phyloP scores from a whole-genome alignment of 2,329 filamentous ascomycete genomes.

The Aspergillus sp. region DNA sequence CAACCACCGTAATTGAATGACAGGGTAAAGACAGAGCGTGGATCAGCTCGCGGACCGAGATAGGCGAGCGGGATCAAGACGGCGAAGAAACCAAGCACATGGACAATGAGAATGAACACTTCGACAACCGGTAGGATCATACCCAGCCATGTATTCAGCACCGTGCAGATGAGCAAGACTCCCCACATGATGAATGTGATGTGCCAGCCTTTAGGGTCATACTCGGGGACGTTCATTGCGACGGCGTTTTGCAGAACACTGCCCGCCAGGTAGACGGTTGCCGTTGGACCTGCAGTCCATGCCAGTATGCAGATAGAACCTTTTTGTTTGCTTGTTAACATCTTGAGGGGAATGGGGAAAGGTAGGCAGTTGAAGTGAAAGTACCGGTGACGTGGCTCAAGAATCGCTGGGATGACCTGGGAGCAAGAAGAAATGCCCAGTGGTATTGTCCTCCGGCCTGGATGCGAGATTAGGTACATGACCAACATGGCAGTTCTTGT shows the following conservation, averaged over 20 bases:
- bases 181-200: conserved; percentile 37
- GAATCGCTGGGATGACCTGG: conserved; percentile 30
- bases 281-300: not conserved
- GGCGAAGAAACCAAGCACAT: conserved; percentile 53
- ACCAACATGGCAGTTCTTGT: not conserved
- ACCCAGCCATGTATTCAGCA: conserved; percentile 45
- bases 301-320: not conserved
- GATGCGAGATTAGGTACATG: conserved; percentile 26
- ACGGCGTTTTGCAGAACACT: conserved; percentile 6
- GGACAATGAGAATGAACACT: conserved; percentile 48
- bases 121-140: conserved; percentile 48
- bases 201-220: conserved; percentile 47
- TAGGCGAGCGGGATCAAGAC: conserved; percentile 50
- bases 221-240: conserved; percentile 25
- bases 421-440: conserved; percentile 42
- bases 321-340: not conserved
- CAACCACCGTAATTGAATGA: conserved; percentile 26
- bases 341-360: not conserved
- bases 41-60: conserved; percentile 36
- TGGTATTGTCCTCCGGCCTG: conserved; percentile 39
- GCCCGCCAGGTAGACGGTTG: conserved; percentile 2
- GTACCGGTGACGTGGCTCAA: conserved; percentile 39
- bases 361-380: not conserved
- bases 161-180: conserved; percentile 40
- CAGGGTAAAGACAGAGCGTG: conserved; percentile 19